Base-by-base conservation (phyloP, 345 rosid genomes). In the Salix brachista region DNA sequence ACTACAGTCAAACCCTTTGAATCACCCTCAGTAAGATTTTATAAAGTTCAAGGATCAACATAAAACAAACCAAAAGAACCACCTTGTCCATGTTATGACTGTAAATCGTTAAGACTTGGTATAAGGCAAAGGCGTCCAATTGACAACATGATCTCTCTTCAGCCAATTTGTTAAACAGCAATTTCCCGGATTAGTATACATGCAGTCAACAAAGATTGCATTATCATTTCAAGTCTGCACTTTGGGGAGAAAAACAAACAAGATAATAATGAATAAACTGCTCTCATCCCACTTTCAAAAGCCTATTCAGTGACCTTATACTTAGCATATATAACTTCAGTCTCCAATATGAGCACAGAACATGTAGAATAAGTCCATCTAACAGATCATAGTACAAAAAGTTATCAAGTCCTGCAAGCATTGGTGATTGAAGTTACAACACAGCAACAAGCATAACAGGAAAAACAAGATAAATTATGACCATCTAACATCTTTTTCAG, bases 371-470 rank as follows among this genome's bases (percentile, higher is more conserved):
- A 34, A 19, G 39, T 30, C 69, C 19, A 56, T 39, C 67, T 65
- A 48, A 65, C 19, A 65, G 30, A 48, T 28, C 19, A 44, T 10
- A 48, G 4, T 18, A 74, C 19, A 26, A 44, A 71, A 71, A 10
- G 46, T 65, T 30, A 81, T 44, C 41, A 64, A 58, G n/a, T 21
- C 48, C 66, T 14, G 41, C 44, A 19, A 36, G 58, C 37, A 60
- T 7, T 50, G 54, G 61, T 12, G 26, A 50, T 62, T 74, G 44
- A 50, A 48, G 13, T 18, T 11, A 56, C 42, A 41, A n/a, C 26
- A 67, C 58, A 42, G 60, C 13, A 46, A 36, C 23, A 16, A 80
- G 41, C 80, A 71, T 73, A 50, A n/a, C 23, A 26, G 52, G 46
- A 46, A 65, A 80, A 30, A 36, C 4, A 54, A 42, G 23, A n/a